Evolutionary conservation across 2,329 filamentous ascomycete genomes (phyloP), one percentile per base, ranked within the genome.

Genomic region (Fusarium musae): DNA sequence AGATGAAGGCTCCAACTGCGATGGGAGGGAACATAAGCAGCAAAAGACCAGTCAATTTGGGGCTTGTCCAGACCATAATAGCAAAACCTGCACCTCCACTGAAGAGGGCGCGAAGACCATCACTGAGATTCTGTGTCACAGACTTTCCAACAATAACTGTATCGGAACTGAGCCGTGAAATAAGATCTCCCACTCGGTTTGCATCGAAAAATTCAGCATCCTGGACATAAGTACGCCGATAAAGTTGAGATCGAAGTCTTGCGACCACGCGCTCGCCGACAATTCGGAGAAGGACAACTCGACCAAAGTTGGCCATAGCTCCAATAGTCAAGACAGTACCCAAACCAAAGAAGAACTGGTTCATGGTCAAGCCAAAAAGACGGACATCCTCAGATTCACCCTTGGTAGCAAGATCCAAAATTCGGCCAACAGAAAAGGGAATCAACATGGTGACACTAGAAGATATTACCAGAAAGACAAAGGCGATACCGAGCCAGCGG

Each of bases 151-250:
- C 96, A 79, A 99, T 97, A 79, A 98, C 94, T 2, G 96, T 98
- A 81, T 99, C 97, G 5, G 95, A 97, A 78, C 96, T 95, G 50
- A 99, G 90, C 42, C 97, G 92, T 42, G 96, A 98, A 79, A 99
- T 98, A 76, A 99, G 85, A 80, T 99, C 96, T 81, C 96, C 96
- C 32, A 98, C 95, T 32, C 96, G 90, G 84, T 99, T 99, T 43
- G 96, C 96, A 80, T 99, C 96, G 79, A 99, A 99, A 85, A 99
- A 99, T 79, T 98, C 96, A 66, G 96, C 96, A 82, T 99, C 96
- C 82, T 99, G 96, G n/a, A 96, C 89, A 77, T 97, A 97, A 0
- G 96, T 99, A 73, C 93, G 91, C 74, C 94, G 91, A 84, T 97
- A 99, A 8, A 99, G 90, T 79, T 94, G 93, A 21, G 95, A 96